Evolutionary conservation across 768 basidiomycete species (phyloP), one percentile per base, ranked within the genome.

Genomic region (Termitomyces sp.): DNA sequence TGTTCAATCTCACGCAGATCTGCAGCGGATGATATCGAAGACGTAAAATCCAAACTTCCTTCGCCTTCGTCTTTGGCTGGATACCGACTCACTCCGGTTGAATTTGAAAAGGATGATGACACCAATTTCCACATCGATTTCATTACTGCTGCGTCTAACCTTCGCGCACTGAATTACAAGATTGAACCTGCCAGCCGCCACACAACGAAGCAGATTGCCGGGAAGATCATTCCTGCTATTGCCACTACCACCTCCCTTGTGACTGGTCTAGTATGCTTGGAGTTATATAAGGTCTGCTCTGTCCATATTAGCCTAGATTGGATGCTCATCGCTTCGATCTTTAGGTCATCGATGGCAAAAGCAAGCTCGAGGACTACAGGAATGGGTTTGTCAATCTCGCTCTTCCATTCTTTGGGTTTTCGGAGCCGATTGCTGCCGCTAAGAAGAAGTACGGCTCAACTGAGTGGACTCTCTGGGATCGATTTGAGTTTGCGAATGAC

Each of bases 31-130:
- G 85, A 89, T 51, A 66, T 79, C 7, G 74, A 79, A 7, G 81
- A 82, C 18, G 72, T 93, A 55, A 67, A 83, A 52, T 81, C 85
- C 63, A 81, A 88, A 62, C 77, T 99, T 22, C 97, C 97, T 24
- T 73, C 89, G 18, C 96, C 97, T 0, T 92, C 95, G 2, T 91
- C 92, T 18, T 77, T 99, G 44, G 95, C 89, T 52, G 97, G 97
- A n/a, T 99, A 95, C 76, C 89, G 97, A 56, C 82, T 99, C 50
- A 90, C 79, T 54, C 93, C 96, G 3, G 96, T 95, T 52, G 95
- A 97, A 67, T 99, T 99, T 64, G 97, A 99, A 80, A 99, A 99
- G 76, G 97, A 99, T 68, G 96, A 98, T 66, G 97, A 99, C 69
- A 84, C 89, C 53, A 99, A 99, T 75, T 86, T 91, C 75, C 97